These are phyloP conservation scores for Warburgia ugandensis DNA, from an alignment of 164 flowering plant genomes.

Conservation along the genomic window DNA sequence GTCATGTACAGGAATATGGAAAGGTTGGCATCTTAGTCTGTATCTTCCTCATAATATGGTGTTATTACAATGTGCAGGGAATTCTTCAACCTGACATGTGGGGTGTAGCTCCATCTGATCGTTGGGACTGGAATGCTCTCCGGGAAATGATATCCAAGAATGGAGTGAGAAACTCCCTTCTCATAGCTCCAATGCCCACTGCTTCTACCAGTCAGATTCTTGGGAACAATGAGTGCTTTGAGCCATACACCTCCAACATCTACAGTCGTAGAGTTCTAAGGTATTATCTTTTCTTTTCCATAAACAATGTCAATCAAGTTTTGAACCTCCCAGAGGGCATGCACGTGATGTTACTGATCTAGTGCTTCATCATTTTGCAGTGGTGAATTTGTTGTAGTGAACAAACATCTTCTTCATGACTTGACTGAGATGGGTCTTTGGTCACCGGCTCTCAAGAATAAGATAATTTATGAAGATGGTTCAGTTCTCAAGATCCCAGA, in stretches of 20 bases:
- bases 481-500: slow-evolving; percentile 72
- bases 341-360: neutral
- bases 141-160: slow-evolving; percentile 48
- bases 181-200: slow-evolving; percentile 96
- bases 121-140: slow-evolving; percentile 85
- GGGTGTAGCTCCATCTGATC: slow-evolving; percentile 71
- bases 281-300: slow-evolving; percentile 22
- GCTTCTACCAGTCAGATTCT: slow-evolving; percentile 99
- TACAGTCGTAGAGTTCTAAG: slow-evolving; percentile 92
- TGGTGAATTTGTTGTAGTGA: slow-evolving; percentile 98
- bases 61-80: slow-evolving; percentile 40
- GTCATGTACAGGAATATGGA: neutral
- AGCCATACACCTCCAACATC: slow-evolving; percentile 95
- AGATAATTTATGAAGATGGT: slow-evolving; percentile 75
- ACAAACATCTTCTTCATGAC: slow-evolving; percentile 96
- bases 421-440: slow-evolving; percentile 95
- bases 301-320: neutral
- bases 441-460: slow-evolving; percentile 83
- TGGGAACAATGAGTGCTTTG: slow-evolving; percentile 98
- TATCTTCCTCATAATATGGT: neutral
- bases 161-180: slow-evolving; percentile 91
- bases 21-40: neutral
- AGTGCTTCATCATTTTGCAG: slow-evolving; percentile 25
- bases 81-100: slow-evolving; percentile 95
- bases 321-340: too few relatives aligned